Base-by-base conservation (phyloP, 164 flowering plant genomes). In the Annona cherimola region DNA sequence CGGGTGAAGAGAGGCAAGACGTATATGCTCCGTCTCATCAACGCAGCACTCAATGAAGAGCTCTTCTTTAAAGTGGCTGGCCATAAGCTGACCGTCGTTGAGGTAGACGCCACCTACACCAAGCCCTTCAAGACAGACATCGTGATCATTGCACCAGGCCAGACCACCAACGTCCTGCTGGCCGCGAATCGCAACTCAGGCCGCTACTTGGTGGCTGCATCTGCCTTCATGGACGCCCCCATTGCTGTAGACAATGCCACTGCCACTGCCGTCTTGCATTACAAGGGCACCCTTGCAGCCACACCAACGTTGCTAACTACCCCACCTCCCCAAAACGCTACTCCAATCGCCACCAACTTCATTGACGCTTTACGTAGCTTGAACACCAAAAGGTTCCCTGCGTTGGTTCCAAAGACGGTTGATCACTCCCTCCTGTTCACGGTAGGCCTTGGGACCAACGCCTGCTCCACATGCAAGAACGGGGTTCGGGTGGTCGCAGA, bases 201-300 rank as follows among this genome's bases (percentile, higher is more conserved):
- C 61, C 84, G 89, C 65, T 92, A 83, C 82, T 35, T 85, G 18
- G 71, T 90, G 4, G 75, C 92, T 0, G 90, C 85, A 20, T 86
- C 95, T n/a, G 81, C 98, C 3, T 92, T 90, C 87, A 83, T 90
- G 90, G 96, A 92, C 74, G 39, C 96, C 1, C 91, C 91, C 0
- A 68, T 90, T 20, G 86, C 94, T 0, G 86, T 89, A 1, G 96
- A 92, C 70, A 90, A 89, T 73, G 0, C 61, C n/a, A 88, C 94
- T 0, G 96, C 91, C 26, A 85, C 86, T 1, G 98, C 96, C 60
- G 84, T 87, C 2, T 3, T 92, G 9, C 91, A 87, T 69, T 92
- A 92, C 73, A 63, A 87, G 0, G 92, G 90, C 76, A 85, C 88
- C 2, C 81, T 84, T 3, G 50, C 86, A 1, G 64, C 55, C 43